A percentile compares a stretch with the other conserved stretches of the same genome.
phyloP scores from a whole-genome alignment of 805 yeast genomes.

The Teunomyces aglyptinius region DNA sequence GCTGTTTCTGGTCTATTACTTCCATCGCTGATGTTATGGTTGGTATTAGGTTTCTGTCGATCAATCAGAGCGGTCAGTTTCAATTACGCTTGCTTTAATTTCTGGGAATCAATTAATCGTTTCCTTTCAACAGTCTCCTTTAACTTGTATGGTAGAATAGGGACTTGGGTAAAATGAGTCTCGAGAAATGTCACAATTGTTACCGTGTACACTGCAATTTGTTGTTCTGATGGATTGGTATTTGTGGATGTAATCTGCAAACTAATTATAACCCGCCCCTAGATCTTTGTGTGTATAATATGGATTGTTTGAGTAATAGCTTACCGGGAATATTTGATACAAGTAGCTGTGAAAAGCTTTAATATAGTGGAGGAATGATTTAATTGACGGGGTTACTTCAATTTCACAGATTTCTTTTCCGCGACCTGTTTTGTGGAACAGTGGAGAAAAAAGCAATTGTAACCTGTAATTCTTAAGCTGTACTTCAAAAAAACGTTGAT shows the following conservation, averaged over 20 bases:
- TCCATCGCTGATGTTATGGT: background rate
- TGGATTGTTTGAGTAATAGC: background rate
- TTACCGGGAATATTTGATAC: background rate
- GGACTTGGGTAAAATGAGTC: background rate
- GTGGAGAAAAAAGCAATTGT: slow-evolving; percentile 1
- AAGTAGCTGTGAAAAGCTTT: background rate
- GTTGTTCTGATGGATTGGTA: background rate
- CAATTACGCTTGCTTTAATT: background rate
- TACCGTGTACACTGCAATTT: background rate
- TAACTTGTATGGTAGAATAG: background rate
- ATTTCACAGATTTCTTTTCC: slow-evolving; percentile 4
- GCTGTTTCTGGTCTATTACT: slow-evolving; percentile 2
- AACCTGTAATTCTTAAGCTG: slow-evolving; percentile 1
- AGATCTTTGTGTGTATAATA: background rate
- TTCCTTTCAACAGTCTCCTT: background rate
- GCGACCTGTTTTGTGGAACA: background rate
- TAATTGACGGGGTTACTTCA: slow-evolving; percentile 5
- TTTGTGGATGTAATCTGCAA: background rate
- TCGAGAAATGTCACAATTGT: background rate
- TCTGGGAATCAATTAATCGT: background rate
- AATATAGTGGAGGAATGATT: background rate
- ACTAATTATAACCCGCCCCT: background rate
- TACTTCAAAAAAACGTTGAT: background rate
- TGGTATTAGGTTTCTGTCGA: background rate
- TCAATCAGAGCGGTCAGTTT: background rate